Conservation (phyloP, 2,329 filamentous ascomycete genomes). For the Talaromyces sp. region DNA sequence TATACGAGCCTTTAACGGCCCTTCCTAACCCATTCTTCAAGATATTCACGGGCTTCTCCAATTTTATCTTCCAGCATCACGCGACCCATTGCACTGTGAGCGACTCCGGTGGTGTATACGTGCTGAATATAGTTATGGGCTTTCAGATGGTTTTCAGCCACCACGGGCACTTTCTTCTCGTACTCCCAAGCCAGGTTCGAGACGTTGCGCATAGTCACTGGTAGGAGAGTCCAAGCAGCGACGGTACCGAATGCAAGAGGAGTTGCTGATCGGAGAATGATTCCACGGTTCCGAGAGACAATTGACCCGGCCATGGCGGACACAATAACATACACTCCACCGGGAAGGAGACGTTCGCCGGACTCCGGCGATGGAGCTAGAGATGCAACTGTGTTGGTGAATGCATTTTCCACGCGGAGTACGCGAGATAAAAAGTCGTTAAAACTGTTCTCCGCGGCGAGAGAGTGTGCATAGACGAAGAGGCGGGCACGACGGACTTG, state of each 20-base stretch:
- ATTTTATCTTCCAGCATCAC: conserved; percentile 79
- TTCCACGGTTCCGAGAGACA: conserved; percentile 78
- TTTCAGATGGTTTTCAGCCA: conserved; percentile 76
- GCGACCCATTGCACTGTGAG: conserved; percentile 68
- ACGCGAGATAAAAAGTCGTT: conserved; percentile 77
- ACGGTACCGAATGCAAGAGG: conserved; percentile 77
- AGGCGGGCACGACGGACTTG: conserved; percentile 79
- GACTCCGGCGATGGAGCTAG: conserved; percentile 81
- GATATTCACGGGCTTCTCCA: conserved; percentile 65
- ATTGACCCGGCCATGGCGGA: conserved; percentile 94
- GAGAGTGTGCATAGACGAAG: conserved; percentile 72
- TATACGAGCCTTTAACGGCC: conserved; percentile 59
- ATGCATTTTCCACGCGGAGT: conserved; percentile 81
- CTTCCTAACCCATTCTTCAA: conserved; percentile 90
- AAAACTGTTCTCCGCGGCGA: conserved; percentile 73
- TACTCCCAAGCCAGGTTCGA: conserved; percentile 85
- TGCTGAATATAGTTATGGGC: conserved; percentile 66
- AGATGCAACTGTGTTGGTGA: conserved; percentile 84
- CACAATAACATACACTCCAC: conserved; percentile 86
- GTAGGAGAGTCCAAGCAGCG: conserved; percentile 79
- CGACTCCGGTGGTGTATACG: conserved; percentile 69
- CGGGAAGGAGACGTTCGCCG: conserved; percentile 85
- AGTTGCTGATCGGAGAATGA: conserved; percentile 72
- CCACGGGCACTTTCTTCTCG: conserved; percentile 79
- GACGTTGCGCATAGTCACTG: conserved; percentile 86